Conservation (phyloP, 2,329 filamentous ascomycete species). For the Sporothrix pseudoabietina region DNA sequence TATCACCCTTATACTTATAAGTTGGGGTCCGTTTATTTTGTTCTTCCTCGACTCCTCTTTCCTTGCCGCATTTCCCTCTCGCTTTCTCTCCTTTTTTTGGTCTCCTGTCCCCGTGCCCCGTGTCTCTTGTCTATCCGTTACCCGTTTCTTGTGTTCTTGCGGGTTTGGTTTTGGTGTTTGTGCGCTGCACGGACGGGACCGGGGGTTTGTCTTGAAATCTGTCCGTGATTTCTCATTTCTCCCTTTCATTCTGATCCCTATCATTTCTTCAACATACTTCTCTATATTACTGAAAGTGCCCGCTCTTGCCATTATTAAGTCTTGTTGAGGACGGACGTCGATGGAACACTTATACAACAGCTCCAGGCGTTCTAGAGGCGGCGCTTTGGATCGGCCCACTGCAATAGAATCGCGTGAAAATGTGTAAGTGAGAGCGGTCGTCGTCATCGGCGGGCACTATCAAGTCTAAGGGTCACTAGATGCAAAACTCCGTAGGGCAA, state of each 20-base stretch:
- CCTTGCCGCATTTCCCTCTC: background rate
- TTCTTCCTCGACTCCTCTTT: background rate
- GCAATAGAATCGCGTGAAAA: slow-evolving; percentile 18
- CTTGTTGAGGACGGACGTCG: background rate
- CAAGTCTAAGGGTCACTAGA: background rate
- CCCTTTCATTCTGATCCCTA: background rate
- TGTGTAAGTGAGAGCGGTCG: slow-evolving; percentile 19
- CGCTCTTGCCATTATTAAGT: background rate
- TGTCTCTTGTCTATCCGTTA: background rate
- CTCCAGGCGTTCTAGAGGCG: background rate
- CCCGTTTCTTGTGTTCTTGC: slow-evolving; percentile 1
- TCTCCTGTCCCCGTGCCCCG: background rate
- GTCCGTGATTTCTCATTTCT: background rate
- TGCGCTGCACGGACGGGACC: slow-evolving; percentile 14
- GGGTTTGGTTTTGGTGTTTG: background rate
- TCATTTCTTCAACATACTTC: background rate
- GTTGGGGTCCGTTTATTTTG: background rate
- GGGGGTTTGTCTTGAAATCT: background rate
- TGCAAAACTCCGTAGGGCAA: background rate
- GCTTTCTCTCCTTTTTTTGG: background rate
- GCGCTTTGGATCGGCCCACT: background rate
- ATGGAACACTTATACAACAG: background rate
- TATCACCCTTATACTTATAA: slow-evolving; percentile 4
- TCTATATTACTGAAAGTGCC: background rate
- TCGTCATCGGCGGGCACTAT: background rate